Base-by-base conservation (phyloP, 345 rosid species). In the Citrus cavaleriei region DNA sequence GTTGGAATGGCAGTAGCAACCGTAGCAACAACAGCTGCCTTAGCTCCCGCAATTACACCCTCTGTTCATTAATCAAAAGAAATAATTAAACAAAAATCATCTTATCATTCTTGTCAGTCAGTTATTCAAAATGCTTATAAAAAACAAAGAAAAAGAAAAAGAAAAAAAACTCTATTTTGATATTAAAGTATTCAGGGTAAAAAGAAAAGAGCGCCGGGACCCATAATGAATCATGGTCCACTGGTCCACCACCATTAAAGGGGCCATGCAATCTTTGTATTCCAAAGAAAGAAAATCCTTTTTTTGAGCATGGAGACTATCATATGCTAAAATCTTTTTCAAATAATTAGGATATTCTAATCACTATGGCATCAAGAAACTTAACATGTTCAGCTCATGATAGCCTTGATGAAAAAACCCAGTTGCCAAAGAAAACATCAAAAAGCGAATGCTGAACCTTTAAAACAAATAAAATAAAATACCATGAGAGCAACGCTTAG, bases 11-110 rank as follows among this genome's bases (percentile, higher is more conserved):
- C 97, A 71, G 91, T 84, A 42, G 88, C 97, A 63, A 93, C 82
- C 72, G 85, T 82, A 28, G 92, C 93, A 25, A 90, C 83, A 70
- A 86, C 82, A 68, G 98, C 98, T 38, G 98, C 98, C 76, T 92
- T 93, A 5, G 94, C 94, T 86, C 98, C 97, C 24, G 97, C 98
- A 73, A 84, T 64, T 24, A 88, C 98, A 46, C 98, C 97, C 85
- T 93, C 95, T 93, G 87, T 72, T 72, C 77, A 77, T 42, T 72
- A 83, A 79, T 64, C 28, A 66, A 70, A 3, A 65, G 28, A 5
- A 35, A 13, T 19, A 9, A 21, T 25, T 37, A 37, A 28, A 5
- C 62, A 25, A 14, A 49, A 24, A 57, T 8, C 13, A 46, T 55
- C 51, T 25, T 14, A 32, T 32, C 72, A 35, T 27, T n/a, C 35